These are phyloP conservation scores for Pinus albicaulis DNA, from an alignment of 75 land plant species.

Conservation along the genomic window DNA sequence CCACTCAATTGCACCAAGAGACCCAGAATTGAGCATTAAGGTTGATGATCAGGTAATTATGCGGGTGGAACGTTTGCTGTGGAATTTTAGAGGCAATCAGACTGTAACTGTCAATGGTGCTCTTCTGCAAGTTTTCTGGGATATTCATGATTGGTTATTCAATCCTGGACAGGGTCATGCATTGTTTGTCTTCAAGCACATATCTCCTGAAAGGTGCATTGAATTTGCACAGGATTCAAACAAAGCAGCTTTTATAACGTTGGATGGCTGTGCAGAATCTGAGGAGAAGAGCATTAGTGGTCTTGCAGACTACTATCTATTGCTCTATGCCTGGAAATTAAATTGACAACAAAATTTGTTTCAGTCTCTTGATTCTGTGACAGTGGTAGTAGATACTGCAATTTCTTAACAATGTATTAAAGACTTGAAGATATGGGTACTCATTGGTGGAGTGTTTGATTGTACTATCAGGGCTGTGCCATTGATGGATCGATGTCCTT, in stretches of 20 bases:
- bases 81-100: conserved; percentile 83
- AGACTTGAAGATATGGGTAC: not conserved
- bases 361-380: not conserved
- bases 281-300: not conserved
- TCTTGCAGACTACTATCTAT: conserved; percentile 39
- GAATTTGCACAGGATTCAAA: conserved; percentile 4
- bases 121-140: conserved; percentile 76
- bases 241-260: not conserved
- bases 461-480: no score
- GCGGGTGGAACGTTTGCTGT: conserved; percentile 53
- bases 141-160: conserved; percentile 85
- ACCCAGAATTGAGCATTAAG: conserved; percentile 75
- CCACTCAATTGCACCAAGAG: conserved; percentile 35
- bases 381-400: not conserved
- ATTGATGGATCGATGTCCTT: no score
- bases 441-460: not conserved
- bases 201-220: not conserved
- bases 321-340: conserved; percentile 63
- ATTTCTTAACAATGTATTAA: not conserved
- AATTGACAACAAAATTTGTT: not conserved
- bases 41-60: conserved; percentile 61
- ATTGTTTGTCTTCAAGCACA: conserved; percentile 56
- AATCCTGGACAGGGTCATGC: conserved; percentile 46
- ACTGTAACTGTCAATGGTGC: conserved; percentile 45
- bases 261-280: not conserved